These are phyloP conservation scores for Umbelopsis sp. DNA, from an alignment of 192 early-diverging fungal genomes.

Conservation along the genomic window DNA sequence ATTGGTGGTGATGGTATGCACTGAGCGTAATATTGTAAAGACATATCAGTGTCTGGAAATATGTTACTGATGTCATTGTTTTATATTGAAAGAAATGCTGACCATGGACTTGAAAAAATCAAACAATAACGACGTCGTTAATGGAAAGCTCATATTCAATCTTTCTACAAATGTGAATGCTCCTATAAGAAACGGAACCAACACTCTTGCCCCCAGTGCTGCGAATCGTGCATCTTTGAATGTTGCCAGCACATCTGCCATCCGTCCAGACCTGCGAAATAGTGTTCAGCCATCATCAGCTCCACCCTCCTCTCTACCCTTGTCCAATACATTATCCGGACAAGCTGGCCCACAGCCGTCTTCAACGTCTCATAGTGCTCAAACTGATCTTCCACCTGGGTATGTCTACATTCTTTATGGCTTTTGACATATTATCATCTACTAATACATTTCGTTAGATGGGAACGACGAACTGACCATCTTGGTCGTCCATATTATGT, in stretches of 20 bases:
- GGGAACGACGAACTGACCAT: conserved; percentile 96
- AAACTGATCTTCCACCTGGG: conserved; percentile 21
- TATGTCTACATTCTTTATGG: not conserved
- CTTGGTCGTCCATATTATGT: conserved; percentile 96
- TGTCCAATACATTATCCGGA: conserved; percentile 33
- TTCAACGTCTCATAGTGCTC: conserved; percentile 22
- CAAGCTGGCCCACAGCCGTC: conserved; percentile 21
- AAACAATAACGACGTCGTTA: conserved; percentile 79
- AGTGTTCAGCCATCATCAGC: conserved; percentile 42
- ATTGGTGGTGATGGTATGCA: conserved; percentile 59
- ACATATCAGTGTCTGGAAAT: not conserved
- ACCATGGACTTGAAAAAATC: conserved; percentile 89
- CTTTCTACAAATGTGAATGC: conserved; percentile 64
- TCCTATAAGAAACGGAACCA: conserved; percentile 43
- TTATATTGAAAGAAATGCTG: conserved; percentile 68
- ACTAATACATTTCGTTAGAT: conserved; percentile 53
- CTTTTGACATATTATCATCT: not conserved
- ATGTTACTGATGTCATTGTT: not conserved
- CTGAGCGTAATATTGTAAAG: not conserved
- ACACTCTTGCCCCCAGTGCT: conserved; percentile 33
- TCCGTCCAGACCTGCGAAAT: conserved; percentile 30
- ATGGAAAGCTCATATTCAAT: conserved; percentile 83
- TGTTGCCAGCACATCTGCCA: conserved; percentile 25
- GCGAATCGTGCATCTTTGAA: conserved; percentile 7
- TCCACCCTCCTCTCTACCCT: conserved; percentile 47